These are phyloP conservation scores for Aspergillus sojae DNA, from an alignment of 2,329 filamentous ascomycete genomes.

Conservation along the genomic window DNA sequence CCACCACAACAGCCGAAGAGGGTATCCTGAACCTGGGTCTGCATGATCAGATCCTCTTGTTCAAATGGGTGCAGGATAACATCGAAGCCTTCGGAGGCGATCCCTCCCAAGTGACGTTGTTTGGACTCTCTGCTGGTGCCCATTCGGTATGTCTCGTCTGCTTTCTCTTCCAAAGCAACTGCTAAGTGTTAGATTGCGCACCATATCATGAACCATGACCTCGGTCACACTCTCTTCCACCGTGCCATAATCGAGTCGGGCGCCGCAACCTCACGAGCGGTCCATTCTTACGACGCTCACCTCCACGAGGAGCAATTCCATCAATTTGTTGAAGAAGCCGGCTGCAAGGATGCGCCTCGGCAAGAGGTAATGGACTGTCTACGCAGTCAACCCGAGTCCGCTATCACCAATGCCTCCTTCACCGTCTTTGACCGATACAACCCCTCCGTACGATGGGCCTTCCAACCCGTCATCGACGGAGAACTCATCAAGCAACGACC, in stretches of 20 bases:
- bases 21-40: conserved; percentile 53
- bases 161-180: not conserved
- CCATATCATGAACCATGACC: conserved; percentile 59
- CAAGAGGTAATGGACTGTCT: conserved; percentile 45
- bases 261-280: conserved; percentile 50
- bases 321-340: conserved; percentile 42
- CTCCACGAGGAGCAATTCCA: conserved; percentile 51
- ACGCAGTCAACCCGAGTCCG: conserved; percentile 40
- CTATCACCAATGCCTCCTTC: conserved; percentile 44
- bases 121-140: conserved; percentile 42
- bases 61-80: conserved; percentile 32
- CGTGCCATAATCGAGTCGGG: conserved; percentile 52
- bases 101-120: conserved; percentile 37
- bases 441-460: conserved; percentile 57
- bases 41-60: conserved; percentile 39
- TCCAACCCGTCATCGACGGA: conserved; percentile 70
- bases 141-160: conserved; percentile 48
- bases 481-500: conserved; percentile 62
- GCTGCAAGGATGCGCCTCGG: conserved; percentile 33
- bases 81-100: conserved; percentile 29
- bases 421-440: conserved; percentile 51
- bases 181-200: conserved; percentile 60
- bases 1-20: conserved; percentile 54
- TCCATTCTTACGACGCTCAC: conserved; percentile 43
- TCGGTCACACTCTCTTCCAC: conserved; percentile 43